Percentiles rank a stretch among this genome's conserved stretches.
Conservation (phyloP, 2,329 filamentous ascomycete genomes). For the Sclerotinia spermophila region DNA sequence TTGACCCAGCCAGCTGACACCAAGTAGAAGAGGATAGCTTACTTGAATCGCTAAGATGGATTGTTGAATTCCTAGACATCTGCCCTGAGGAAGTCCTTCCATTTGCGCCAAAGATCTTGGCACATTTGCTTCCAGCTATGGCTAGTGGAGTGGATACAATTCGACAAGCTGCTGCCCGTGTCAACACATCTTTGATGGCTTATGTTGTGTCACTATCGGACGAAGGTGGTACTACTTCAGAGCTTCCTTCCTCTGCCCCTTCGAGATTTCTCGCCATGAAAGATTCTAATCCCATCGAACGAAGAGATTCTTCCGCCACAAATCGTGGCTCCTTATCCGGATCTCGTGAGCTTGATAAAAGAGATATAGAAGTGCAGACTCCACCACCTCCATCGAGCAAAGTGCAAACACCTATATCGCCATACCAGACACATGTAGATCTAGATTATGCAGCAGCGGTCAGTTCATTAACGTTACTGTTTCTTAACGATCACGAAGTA, state of each 20-base stretch:
- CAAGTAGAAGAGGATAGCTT: constrained; percentile 80
- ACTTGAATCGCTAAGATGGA: constrained; percentile 87
- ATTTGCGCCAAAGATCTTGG: constrained; percentile 88
- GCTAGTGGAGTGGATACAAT: constrained; percentile 88
- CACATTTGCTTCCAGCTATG: constrained; percentile 89
- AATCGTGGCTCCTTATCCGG: constrained; percentile 40
- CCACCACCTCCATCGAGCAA: constrained; percentile 41
- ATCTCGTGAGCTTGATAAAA: constrained; percentile 47
- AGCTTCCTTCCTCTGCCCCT: constrained; percentile 40
- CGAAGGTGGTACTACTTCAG: constrained; percentile 46
- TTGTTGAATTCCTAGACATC: constrained; percentile 94
- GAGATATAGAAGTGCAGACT: constrained; percentile 51
- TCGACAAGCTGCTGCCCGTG: constrained; percentile 78
- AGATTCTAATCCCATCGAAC: constrained; percentile 34
- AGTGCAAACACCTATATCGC: constrained; percentile 36
- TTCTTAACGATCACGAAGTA: constrained; percentile 94
- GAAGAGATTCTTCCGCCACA: constrained; percentile 35
- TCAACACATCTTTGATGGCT: constrained; percentile 88
- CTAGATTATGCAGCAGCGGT: constrained; percentile 96
- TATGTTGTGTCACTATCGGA: constrained; percentile 90
- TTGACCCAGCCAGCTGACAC: constrained; percentile 21
- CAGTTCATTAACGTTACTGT: constrained; percentile 85
- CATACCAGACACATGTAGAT: constrained; percentile 56
- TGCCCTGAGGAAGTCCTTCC: constrained; percentile 94
- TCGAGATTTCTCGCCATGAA: constrained; percentile 44